Evolutionary conservation across 1,284 basidiomycete species (phyloP).

Genomic region (Coniophora puteana): DNA sequence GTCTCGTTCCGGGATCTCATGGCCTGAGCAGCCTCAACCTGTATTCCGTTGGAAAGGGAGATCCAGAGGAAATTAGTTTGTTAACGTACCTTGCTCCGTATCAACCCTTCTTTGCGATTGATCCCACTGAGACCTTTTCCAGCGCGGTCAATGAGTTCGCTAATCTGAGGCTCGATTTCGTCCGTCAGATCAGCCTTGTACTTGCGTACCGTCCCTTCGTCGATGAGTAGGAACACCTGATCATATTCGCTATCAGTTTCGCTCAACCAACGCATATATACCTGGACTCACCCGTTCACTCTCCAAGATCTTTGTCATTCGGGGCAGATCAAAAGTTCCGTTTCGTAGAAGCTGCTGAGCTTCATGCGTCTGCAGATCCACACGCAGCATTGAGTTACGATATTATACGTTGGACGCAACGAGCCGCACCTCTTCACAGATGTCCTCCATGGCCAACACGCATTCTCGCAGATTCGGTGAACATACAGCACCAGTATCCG

Average conservation of each 20-base stretch:
- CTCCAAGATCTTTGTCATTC: conserved; percentile 61
- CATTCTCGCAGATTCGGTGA: conserved; percentile 69
- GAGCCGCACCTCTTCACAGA: conserved; percentile 59
- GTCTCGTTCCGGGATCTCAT: conserved; percentile 36
- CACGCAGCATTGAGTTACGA: background rate
- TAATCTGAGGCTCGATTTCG: conserved; percentile 76
- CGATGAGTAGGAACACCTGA: conserved; percentile 70
- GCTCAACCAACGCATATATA: background rate
- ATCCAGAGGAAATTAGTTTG: background rate
- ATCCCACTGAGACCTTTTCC: conserved; percentile 61
- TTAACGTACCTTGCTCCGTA: conserved; percentile 54
- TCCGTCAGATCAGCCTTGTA: conserved; percentile 72
- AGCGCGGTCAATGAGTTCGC: conserved; percentile 65
- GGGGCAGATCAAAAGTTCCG: conserved; percentile 64
- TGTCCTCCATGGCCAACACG: conserved; percentile 69
- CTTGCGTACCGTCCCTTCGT: conserved; percentile 61
- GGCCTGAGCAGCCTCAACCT: conserved; percentile 52
- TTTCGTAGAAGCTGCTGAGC: conserved; percentile 64
- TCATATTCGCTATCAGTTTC: conserved; percentile 2
- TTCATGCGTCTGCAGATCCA: conserved; percentile 49
- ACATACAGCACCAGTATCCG: conserved; percentile 58
- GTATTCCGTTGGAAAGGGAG: background rate
- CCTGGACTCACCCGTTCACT: conserved; percentile 52
- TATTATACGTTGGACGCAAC: background rate
- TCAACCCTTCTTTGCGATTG: conserved; percentile 51